Conservation (phyloP, 805 yeast genomes). For the Blastobotrys attinorum region DNA sequence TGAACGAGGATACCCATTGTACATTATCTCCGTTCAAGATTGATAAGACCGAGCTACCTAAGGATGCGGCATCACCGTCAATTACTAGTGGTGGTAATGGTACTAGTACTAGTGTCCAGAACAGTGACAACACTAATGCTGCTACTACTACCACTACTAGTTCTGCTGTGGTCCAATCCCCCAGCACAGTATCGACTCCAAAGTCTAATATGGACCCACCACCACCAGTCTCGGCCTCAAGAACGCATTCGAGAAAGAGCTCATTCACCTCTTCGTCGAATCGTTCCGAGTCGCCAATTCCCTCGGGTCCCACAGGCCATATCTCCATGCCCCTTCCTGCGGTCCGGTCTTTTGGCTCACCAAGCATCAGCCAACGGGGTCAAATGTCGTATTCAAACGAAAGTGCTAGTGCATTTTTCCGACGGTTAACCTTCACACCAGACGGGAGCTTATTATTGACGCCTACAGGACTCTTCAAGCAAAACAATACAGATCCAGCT, state of each 20-base stretch:
- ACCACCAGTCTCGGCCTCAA: slow-evolving; percentile 19
- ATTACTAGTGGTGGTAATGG: neutral
- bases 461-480: slow-evolving; percentile 62
- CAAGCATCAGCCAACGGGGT: slow-evolving; percentile 19
- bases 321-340: slow-evolving; percentile 39
- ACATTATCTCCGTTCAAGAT: slow-evolving; percentile 30
- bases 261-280: slow-evolving; percentile 32
- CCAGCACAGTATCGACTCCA: neutral
- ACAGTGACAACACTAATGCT: neutral
- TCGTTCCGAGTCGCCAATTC: slow-evolving; percentile 31
- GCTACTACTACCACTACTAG: slow-evolving; percentile 30
- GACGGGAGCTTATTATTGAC: slow-evolving; percentile 78
- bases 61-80: slow-evolving; percentile 15
- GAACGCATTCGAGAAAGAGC: slow-evolving; percentile 34
- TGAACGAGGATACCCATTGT: slow-evolving; percentile 33
- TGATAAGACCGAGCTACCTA: slow-evolving; percentile 51
- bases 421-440: slow-evolving; percentile 79
- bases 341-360: slow-evolving; percentile 35
- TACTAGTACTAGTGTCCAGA: neutral
- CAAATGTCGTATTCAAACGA: slow-evolving; percentile 69
- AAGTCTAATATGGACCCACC: slow-evolving; percentile 22
- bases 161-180: slow-evolving; percentile 29
- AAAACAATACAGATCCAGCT: no score
- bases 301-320: no score
- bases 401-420: slow-evolving; percentile 80